Base-by-base conservation (phyloP, 73 alveolate genomes). In the Tetrahymena malaccensis region DNA sequence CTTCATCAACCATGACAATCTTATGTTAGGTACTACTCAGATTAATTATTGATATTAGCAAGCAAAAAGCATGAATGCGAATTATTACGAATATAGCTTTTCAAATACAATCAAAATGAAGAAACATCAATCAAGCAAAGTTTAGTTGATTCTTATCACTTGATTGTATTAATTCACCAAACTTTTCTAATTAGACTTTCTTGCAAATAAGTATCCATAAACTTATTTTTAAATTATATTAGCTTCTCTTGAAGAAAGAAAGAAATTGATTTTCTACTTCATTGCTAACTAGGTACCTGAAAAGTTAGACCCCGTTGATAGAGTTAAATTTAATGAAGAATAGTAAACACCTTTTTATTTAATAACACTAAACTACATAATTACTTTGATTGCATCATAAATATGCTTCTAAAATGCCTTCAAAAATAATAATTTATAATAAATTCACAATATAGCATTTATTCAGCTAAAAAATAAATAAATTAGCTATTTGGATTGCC, bases 1-100 rank as follows among this genome's bases (percentile, higher is more conserved):
- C 85, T 94, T 22, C 89, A 84, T 94, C 94, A 94, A 94, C 93
- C 96, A 94, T 85, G 96, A 94, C 93, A 94, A 94, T 50, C 94
- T 94, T 57, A 85, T 94, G 95, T 83, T 94, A 31, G 96, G 96
- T 85, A 94, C 85, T 70, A 11, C 21, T 34, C 38, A 40, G 37
- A 33, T 43, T 35, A 10, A 37, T 19, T 34, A 17, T 43, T 85
- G 43, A 43, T 70, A 70, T 27, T n/a, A 70, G 89, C 89, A 70
- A 27, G 37, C 40, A 70, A 31, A 27, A n/a, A 70, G 37, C 34
- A 27, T 31, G 17, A 70, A 70, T 70, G 89, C 25, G 19, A 70
- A 27, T 27, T 27, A 70, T 27, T 22, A 70, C 25, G 89, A 31
- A 70, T n/a, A 27, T 25, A 70, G 89, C 37, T 27, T 70, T 70